A percentile compares a stretch with the other conserved stretches of the same genome.
phyloP scores from a whole-genome alignment of 306 rosid species.

The Pachyrhizus erosus region DNA sequence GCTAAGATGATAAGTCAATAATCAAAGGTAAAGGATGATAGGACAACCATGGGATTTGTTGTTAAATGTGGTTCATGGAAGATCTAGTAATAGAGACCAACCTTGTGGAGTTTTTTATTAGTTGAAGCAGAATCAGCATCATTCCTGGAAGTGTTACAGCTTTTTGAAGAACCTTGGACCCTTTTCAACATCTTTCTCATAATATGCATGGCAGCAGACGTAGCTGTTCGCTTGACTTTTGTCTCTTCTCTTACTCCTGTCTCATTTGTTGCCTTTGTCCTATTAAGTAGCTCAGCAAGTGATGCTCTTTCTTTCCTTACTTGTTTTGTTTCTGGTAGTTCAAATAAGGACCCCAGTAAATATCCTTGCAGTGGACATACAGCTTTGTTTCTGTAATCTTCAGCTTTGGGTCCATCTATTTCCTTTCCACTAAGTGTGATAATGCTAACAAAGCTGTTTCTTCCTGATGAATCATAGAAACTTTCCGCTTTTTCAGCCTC shows the following conservation, averaged over 20 bases:
- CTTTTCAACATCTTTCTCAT: conserved; percentile 71
- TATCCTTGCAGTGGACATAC: conserved; percentile 93
- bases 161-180: conserved; percentile 56
- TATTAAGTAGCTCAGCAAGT: conserved; percentile 70
- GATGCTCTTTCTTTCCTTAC: conserved; percentile 69
- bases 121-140: conserved; percentile 53
- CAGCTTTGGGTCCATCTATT: conserved; percentile 60
- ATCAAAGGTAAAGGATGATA: conserved; percentile 21
- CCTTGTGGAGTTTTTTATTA: conserved; percentile 80
- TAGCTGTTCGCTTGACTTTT: conserved; percentile 51
- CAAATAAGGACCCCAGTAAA: conserved; percentile 76
- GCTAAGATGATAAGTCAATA: conserved; percentile 30
- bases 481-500: conserved; percentile 73
- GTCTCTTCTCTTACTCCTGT: conserved; percentile 48
- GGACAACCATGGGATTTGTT: conserved; percentile 25
- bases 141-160: conserved; percentile 39
- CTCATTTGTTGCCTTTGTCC: conserved; percentile 58
- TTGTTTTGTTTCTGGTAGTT: conserved; percentile 59
- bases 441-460: conserved; percentile 73
- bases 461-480: conserved; percentile 66
- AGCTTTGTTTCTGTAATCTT: conserved; percentile 59
- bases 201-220: conserved; percentile 56
- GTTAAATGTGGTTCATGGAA: conserved; percentile 33
- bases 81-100: conserved; percentile 52
- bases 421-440: conserved; percentile 69